These are phyloP conservation scores for Coniochaeta sp. DNA, from an alignment of 2,329 filamentous ascomycete genomes.

Conservation along the genomic window DNA sequence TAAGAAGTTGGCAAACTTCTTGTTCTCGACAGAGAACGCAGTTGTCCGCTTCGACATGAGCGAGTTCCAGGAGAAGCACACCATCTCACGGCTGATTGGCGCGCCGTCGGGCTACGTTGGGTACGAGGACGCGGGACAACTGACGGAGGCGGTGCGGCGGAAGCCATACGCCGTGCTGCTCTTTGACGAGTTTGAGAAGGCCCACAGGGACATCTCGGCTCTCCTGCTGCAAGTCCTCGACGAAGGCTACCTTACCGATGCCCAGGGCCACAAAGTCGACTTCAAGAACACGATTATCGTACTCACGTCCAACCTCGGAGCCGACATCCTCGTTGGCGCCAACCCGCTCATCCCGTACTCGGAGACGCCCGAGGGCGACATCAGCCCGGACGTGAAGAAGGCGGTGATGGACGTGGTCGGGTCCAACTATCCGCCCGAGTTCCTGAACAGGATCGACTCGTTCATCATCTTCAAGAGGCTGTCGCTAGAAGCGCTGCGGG, in stretches of 20 bases:
- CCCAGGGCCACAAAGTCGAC: constrained; percentile 93
- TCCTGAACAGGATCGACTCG: constrained; percentile 92
- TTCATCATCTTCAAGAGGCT: constrained; percentile 95
- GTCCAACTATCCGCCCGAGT: constrained; percentile 74
- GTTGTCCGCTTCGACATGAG: constrained; percentile 96
- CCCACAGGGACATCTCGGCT: constrained; percentile 88
- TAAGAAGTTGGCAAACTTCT: constrained; percentile 88
- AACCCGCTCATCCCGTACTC: constrained; percentile 58
- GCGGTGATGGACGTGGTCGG: constrained; percentile 87
- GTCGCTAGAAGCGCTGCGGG: constrained; percentile 67
- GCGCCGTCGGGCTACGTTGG: constrained; percentile 92
- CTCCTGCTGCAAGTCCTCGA: constrained; percentile 90
- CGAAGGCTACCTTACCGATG: constrained; percentile 91
- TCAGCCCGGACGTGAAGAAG: constrained; percentile 64
- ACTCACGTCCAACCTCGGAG: constrained; percentile 89
- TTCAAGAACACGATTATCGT: constrained; percentile 97
- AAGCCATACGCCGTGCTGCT: constrained; percentile 94
- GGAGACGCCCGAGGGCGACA: constrained; percentile 55
- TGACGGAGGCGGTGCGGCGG: constrained; percentile 88
- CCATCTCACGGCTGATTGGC: constrained; percentile 85
- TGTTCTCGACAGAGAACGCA: constrained; percentile 87
- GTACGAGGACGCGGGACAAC: constrained; percentile 92
- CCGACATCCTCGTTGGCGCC: constrained; percentile 77
- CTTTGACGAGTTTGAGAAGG: constrained; percentile 97
- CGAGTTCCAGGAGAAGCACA: constrained; percentile 97